Percentiles rank a stretch among this genome's conserved stretches.
phyloP scores from a whole-genome alignment of 2,329 filamentous ascomycete genomes.

The Sporothrix curviconia region DNA sequence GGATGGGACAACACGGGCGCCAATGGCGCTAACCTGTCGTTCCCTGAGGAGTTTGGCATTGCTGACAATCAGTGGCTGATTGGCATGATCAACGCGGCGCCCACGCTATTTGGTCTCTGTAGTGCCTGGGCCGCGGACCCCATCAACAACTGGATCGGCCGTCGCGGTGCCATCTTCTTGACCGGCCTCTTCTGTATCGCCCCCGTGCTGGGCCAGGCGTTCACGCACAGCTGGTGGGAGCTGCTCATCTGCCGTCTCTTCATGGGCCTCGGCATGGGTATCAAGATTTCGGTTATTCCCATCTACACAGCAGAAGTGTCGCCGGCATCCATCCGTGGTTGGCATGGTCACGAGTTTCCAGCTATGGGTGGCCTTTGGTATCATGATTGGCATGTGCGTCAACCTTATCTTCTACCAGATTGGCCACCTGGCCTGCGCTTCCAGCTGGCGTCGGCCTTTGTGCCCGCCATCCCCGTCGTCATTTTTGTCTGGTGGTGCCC shows the following conservation, averaged over 20 bases:
- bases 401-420: constrained; percentile 57
- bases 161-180: constrained; percentile 32
- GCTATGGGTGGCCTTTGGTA: constrained; percentile 47
- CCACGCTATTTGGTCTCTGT: constrained; percentile 38
- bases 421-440: constrained; percentile 52
- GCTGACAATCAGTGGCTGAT: constrained; percentile 16
- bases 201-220: constrained; percentile 56
- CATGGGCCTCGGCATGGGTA: constrained; percentile 61
- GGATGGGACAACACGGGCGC: constrained; percentile 32
- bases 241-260: constrained; percentile 60
- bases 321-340: constrained; percentile 46
- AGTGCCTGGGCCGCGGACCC: constrained; percentile 44
- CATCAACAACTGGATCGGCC: constrained; percentile 36
- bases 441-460: constrained; percentile 57
- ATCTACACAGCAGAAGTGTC: constrained; percentile 49
- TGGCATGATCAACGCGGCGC: constrained; percentile 1
- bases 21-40: constrained; percentile 43
- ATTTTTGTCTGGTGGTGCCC: constrained; percentile 54
- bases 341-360: constrained; percentile 51
- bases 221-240: constrained; percentile 60
- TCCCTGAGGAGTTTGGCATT: constrained; percentile 39
- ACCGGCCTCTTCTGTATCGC: constrained; percentile 42
- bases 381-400: constrained; percentile 56
- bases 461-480: constrained; percentile 56
- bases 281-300: constrained; percentile 43